Conservation (phyloP, 768 basidiomycete species). For the Trametes elegans region DNA sequence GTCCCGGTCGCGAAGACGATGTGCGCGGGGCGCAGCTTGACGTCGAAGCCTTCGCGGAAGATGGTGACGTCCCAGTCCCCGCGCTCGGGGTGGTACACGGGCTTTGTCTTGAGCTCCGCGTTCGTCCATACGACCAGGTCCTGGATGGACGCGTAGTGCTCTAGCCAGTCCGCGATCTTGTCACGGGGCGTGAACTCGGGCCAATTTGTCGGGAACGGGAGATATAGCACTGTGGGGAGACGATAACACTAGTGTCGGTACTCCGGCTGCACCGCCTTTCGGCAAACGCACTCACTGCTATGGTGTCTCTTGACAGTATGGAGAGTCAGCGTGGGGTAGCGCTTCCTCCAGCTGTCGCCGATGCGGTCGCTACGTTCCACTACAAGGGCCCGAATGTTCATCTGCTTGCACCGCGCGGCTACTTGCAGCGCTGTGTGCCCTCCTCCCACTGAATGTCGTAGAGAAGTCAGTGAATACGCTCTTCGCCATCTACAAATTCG, state of each 20-base stretch:
- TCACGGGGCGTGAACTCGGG: conserved; percentile 38
- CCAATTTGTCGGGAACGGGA: conserved; percentile 16
- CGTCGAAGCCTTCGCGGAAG: conserved; percentile 34
- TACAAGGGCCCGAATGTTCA: conserved; percentile 50
- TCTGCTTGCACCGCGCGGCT: conserved; percentile 62
- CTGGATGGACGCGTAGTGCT: conserved; percentile 54
- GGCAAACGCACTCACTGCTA: conserved; percentile 40
- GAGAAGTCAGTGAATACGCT: background rate
- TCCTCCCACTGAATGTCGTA: conserved; percentile 42
- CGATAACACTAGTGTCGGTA: background rate
- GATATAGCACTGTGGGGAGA: conserved; percentile 1
- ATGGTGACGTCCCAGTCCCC: conserved; percentile 47
- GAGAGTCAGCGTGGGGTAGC: conserved; percentile 57
- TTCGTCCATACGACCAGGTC: conserved; percentile 68
- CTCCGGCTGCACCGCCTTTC: background rate
- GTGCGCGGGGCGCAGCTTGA: conserved; percentile 44
- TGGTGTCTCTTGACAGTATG: conserved; percentile 26
- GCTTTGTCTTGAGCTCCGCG: conserved; percentile 36
- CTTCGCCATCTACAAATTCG: no score
- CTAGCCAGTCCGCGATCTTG: conserved; percentile 70
- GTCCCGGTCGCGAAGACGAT: conserved; percentile 58
- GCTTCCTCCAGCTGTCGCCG: conserved; percentile 59
- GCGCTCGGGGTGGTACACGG: conserved; percentile 36
- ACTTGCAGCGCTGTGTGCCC: conserved; percentile 67
- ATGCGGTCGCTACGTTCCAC: conserved; percentile 52